Base-by-base conservation (phyloP, 805 yeast genomes). In the Candida corydali region DNA sequence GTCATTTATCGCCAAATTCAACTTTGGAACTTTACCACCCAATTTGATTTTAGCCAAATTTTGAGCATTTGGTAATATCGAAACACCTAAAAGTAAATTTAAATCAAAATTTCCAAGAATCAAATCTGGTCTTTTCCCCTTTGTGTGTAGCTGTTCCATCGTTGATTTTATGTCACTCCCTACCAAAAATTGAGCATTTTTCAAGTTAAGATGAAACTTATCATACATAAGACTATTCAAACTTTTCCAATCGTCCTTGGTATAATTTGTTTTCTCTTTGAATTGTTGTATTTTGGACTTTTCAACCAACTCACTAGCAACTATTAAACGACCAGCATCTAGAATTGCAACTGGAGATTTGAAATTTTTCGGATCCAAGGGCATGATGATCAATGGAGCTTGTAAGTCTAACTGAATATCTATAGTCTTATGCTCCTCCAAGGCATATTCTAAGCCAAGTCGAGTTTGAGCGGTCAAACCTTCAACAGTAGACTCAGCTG, bases 321-420 rank as follows among this genome's bases (percentile, higher is more conserved):
- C 78, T 45, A 87, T 80, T 17, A 94, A 82, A 57, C 91, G 96
- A 52, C 99, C 99, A 6, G 97, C 96, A 69, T 93, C 98, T 37
- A 93, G 69, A 14, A 93, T 77, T 3, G 89, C 86, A 45, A 95
- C 95, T 0, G 97, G 94, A 0, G 97, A 80, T 27, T 81, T 70
- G 79, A 86, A 80, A 44, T 76, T 76, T 9, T 77, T 70, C 0
- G 95, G 84, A 51, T 87, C 86, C 22, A 87, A 65, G 0, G 98
- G 98, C 12, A 93, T 49, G 7, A 91, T 82, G 16, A 94, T 78
- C 46, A 93, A 66, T 0, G 99, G 99, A 0, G 98, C 95, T 52
- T 89, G 96, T 29, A 94, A 67, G 59, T 94, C 98, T 43, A 93
- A 73, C 50, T 85, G 79, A 17, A 88, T 75, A 51, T 88, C 82